Evolutionary conservation across 768 basidiomycete species (phyloP).

Genomic region (Daedaleopsis nitida): DNA sequence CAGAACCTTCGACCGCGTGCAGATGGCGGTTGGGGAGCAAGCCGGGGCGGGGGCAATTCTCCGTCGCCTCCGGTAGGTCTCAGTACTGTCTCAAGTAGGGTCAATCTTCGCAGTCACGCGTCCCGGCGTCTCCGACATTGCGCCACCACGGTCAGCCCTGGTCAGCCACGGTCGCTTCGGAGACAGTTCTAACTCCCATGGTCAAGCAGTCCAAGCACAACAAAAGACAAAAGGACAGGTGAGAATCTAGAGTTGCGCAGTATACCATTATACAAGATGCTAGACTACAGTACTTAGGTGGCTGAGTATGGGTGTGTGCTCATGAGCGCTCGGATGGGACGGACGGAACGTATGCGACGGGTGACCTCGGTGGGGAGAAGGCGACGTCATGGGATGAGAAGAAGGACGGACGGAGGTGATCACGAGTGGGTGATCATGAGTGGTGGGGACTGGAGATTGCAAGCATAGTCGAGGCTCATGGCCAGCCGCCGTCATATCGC

Average conservation of each 20-base stretch:
- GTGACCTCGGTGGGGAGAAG: neutral
- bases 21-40: conserved; percentile 17
- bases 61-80: neutral
- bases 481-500: conserved; percentile 11
- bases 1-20: conserved; percentile 14
- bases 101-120: conserved; percentile 10
- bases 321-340: neutral
- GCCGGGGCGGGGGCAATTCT: neutral
- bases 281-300: conserved; percentile 13
- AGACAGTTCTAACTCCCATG: neutral
- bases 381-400: neutral
- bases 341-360: conserved; percentile 5
- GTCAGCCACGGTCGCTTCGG: conserved; percentile 3
- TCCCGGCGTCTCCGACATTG: conserved; percentile 2
- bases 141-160: neutral
- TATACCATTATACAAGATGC: conserved; percentile 18
- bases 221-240: neutral
- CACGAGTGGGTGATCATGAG: neutral
- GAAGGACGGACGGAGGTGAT: neutral
- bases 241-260: conserved; percentile 3
- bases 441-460: neutral
- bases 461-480: conserved; percentile 1
- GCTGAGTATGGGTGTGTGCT: neutral
- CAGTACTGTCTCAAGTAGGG: neutral
- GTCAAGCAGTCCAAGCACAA: neutral